Evolutionary conservation across 345 rosid genomes (phyloP), one percentile per base, ranked within the genome.

Genomic region (Carallia brachiata): DNA sequence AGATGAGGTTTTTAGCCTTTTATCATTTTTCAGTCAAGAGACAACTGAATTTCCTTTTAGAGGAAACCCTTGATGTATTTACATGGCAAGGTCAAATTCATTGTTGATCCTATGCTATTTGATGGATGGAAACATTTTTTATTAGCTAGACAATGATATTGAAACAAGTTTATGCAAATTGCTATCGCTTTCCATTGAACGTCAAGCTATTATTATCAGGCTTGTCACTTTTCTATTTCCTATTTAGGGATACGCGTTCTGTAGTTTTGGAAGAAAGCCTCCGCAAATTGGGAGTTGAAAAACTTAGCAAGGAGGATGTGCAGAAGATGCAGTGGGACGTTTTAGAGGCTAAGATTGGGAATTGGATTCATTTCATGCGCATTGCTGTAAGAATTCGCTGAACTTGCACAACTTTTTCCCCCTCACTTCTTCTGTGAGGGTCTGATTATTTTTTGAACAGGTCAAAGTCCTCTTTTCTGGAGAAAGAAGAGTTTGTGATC

Each of bases 301-400:
- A 87, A 77, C 91, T 95, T 71, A 84, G 92, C 82, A 92, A 87
- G 86, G 99, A 95, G 53, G 99, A 95, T 82, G 97, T 92, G 69
- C 97, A 90, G 81, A 89, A 86, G 86, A 89, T 92, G 97, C 97
- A 83, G 50, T 95, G 99, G 99, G 99, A 92, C 83, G 92, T 87
- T 72, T 82, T 92, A 83, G 97, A 92, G 85, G 93, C 97, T 62
- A 95, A 95, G 84, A 90, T 92, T 66, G 97, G 97, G 75, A 90
- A 88, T 47, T 95, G 99, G 97, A 95, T 92, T 74, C 99, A 95
- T 80, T 92, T 85, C 75, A 92, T 92, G 97, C 96, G 97, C 52
- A 92, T 92, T 77, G 96, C 99, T 77, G 97, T 95, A 78, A 92
- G 95, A 34, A 79, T 30, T 32, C 36, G 10, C 56, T 48, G 65